phyloP scores from a whole-genome alignment of 2,329 filamentous ascomycete genomes.

The Falciphora oryzae region DNA sequence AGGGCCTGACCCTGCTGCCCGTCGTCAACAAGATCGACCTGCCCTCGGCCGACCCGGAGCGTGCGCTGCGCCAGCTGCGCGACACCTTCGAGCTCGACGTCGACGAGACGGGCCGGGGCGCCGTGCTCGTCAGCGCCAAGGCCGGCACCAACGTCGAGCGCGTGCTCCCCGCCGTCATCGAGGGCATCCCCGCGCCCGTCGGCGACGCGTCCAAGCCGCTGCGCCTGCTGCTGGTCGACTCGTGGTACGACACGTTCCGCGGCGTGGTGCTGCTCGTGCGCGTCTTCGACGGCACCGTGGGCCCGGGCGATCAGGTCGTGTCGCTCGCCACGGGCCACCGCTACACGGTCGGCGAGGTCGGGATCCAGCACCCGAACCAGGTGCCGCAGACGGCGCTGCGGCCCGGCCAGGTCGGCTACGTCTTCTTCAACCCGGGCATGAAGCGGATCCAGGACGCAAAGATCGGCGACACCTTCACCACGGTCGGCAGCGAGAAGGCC shows the following conservation, averaged over 20 bases:
- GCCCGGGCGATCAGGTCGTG: slow-evolving; percentile 75
- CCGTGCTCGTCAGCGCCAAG: slow-evolving; percentile 76
- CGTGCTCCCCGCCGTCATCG: slow-evolving; percentile 80
- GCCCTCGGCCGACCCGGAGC: slow-evolving; percentile 77
- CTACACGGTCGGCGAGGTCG: slow-evolving; percentile 93
- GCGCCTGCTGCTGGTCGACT: slow-evolving; percentile 85
- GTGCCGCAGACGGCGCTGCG: slow-evolving; percentile 74
- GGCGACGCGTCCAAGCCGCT: slow-evolving; percentile 68
- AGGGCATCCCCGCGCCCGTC: slow-evolving; percentile 72
- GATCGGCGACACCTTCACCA: slow-evolving; percentile 91
- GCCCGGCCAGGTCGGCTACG: slow-evolving; percentile 92
- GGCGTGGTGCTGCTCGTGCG: slow-evolving; percentile 88
- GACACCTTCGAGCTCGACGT: slow-evolving; percentile 83
- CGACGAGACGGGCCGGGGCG: slow-evolving; percentile 46
- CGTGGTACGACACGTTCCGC: slow-evolving; percentile 96
- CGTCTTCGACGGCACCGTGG: slow-evolving; percentile 81
- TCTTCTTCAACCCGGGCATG: slow-evolving; percentile 98
- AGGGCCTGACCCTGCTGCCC: slow-evolving; percentile 79
- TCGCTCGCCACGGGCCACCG: slow-evolving; percentile 84
- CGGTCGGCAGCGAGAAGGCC: slow-evolving; percentile 64
- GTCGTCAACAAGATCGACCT: slow-evolving; percentile 98
- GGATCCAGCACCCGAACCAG: slow-evolving; percentile 89
- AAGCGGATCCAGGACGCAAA: slow-evolving; percentile 94
- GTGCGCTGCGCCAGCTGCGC: slow-evolving; percentile 80
- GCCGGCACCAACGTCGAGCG: slow-evolving; percentile 81